phyloP scores from a whole-genome alignment of 164 flowering plant genomes.

The Saururus chinensis region DNA sequence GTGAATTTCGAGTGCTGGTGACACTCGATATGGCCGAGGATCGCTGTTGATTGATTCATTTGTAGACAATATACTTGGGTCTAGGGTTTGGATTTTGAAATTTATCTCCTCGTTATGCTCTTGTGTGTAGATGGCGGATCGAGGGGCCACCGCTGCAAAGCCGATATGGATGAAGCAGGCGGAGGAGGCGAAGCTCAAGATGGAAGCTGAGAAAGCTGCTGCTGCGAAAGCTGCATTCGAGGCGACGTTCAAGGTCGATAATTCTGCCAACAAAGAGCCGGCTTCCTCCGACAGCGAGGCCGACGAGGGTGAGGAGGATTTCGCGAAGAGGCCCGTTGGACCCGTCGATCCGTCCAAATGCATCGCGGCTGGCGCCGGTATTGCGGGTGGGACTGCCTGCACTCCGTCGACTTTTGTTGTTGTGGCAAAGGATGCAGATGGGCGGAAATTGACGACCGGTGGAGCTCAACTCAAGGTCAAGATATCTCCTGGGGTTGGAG shows the following conservation, averaged over 20 bases:
- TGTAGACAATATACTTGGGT: too few species aligned
- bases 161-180: constrained; percentile 97
- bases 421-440: constrained; percentile 77
- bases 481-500: constrained; percentile 79
- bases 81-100: too few species aligned
- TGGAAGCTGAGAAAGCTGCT: constrained; percentile 85
- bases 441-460: constrained; percentile 59
- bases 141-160: constrained; percentile 26
- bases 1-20: too few species aligned
- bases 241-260: constrained; percentile 84
- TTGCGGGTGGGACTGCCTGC: constrained; percentile 89
- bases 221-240: constrained; percentile 99
- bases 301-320: constrained; percentile 42
- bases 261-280: constrained; percentile 14
- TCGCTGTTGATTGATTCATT: too few species aligned
- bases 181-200: constrained; percentile 89
- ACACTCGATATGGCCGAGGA: too few species aligned
- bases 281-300: constrained; percentile 55
- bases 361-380: constrained; percentile 85
- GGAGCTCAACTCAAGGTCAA: constrained; percentile 68
- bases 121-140: constrained; percentile 38
- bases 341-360: constrained; percentile 82
- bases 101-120: too few species aligned
- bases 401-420: constrained; percentile 56
- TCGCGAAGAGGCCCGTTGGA: constrained; percentile 63